Evolutionary conservation across 2,329 filamentous ascomycete genomes (phyloP), one percentile per base, ranked within the genome.

Genomic region (Beauveria caledonica): DNA sequence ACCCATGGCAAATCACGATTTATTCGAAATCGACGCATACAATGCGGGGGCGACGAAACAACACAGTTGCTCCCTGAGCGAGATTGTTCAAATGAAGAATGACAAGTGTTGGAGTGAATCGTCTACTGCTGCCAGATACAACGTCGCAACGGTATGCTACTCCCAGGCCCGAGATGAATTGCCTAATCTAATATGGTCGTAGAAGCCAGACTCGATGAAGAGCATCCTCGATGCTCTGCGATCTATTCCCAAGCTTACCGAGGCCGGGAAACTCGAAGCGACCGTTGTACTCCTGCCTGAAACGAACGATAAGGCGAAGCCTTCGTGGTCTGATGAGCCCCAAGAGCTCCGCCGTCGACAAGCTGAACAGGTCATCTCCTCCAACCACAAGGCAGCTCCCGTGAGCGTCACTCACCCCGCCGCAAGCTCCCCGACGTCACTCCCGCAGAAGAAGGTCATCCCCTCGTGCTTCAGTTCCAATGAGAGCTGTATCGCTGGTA

Each of bases 401-500:
- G 69, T 69, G 40, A 55, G 64, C 7, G 64, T 60, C 21, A 66
- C 67, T 25, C 62, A 66, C 9, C 60, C 66, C 3, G 65, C 64
- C 11, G 51, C 63, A 39, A 64, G 57, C 49, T 71, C 64, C 66
- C 71, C 57, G 68, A 73, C 48, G 70, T 75, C 58, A 68, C 73
- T 57, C 72, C 68, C 64, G 69, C 74, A 55, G 4, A 68, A 73
- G 63, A 67, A 73, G 42, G 64, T 78, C 25, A 79, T 92, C 51
- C 87, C 89, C 7, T 75, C 84, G 50, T 97, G 93, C 80, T 93
- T 95, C 78, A 72, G 78, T 57, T 86, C 86, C 2, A 75, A 85
- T 66, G 84, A 86, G 45, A 78, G 81, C 61, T 97, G 93, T 76
- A 76, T 81, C 54, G 79, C 80, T 61, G 78, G 77, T 45, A 99